Base-by-base conservation (phyloP, 2,329 filamentous ascomycete genomes). In the Kalmusia sp. region DNA sequence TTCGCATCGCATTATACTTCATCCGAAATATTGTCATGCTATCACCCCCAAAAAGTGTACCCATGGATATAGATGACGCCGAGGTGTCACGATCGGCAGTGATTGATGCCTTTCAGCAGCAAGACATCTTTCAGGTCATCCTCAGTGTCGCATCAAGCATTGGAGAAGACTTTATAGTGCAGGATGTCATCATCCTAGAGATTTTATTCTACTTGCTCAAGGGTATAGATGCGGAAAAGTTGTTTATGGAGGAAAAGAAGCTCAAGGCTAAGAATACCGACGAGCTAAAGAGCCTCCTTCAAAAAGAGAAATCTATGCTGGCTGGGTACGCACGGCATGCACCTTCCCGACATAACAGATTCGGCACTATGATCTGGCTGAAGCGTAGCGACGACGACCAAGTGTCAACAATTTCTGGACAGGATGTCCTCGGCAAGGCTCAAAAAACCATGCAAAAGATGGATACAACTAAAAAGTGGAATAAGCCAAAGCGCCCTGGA, bases 331-430 rank as follows among this genome's bases (percentile, higher is more conserved):
- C 89, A 49, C 88, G 87, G 62, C 87, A 87, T 68, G 90, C 90
- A 2, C 91, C 93, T 0, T 93, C 92, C 3, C 82, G 95, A 41
- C 95, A 99, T 74, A 96, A 93, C 63, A 86, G 95, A 28, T 99
- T 98, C 67, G 95, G 95, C 2, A 96, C 93, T 9, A 98, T 98
- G 91, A 87, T 97, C 28, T 98, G 93, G 93, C 86, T 99, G 31
- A 92, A 96, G 77, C 83, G 93, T 51, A 90, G 92, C 43, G 89
- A 93, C 62, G 87, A 89, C 45, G 93, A 93, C 3, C 44, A 47
- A 67, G 85, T 95, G 64, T 89, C 91, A 0, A 92, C 93, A 0
- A 84, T 99, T 1, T 93, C 92, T 0, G 95, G 95, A 1, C 93
- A 98, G 70, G 89, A 92, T 63, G 90, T 90, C 4, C 83, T 99